Percentiles rank a stretch among this genome's conserved stretches.
phyloP scores from a whole-genome alignment of 83 land plant species.

The Picea engelmannii region DNA sequence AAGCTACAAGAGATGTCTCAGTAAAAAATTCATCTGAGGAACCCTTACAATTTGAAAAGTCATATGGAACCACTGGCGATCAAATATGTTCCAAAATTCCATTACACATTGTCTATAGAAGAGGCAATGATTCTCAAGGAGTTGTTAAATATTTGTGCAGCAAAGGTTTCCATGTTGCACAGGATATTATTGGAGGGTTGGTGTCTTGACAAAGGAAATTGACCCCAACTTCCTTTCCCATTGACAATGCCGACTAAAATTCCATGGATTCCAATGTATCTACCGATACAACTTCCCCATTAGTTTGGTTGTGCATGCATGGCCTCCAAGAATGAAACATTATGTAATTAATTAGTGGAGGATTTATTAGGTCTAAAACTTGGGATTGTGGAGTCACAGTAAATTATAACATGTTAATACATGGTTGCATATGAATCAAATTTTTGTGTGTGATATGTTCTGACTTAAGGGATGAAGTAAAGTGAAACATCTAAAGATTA shows the following conservation, averaged over 20 bases:
- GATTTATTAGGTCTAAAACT: too few species aligned
- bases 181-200: slow-evolving; percentile 85
- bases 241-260: slow-evolving; percentile 12
- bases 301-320: too few species aligned
- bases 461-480: too few species aligned
- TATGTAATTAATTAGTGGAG: too few species aligned
- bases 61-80: slow-evolving; percentile 11
- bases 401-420: too few species aligned
- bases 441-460: too few species aligned
- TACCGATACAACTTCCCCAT: too few species aligned
- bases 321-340: too few species aligned
- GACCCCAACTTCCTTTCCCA: slow-evolving; percentile 80
- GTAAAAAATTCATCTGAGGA: not conserved
- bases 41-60: slow-evolving; percentile 2
- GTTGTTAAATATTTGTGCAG: slow-evolving; percentile 77
- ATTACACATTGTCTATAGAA: slow-evolving; percentile 85
- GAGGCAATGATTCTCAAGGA: slow-evolving; percentile 96
- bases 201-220: slow-evolving; percentile 82
- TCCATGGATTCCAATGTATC: too few species aligned
- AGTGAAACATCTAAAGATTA: too few species aligned
- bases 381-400: too few species aligned
- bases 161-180: slow-evolving; percentile 58
- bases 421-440: too few species aligned
- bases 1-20: slow-evolving; percentile 35
- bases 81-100: slow-evolving; percentile 16